Conservation (phyloP, 768 basidiomycete species). For the Ramaria rubella region DNA sequence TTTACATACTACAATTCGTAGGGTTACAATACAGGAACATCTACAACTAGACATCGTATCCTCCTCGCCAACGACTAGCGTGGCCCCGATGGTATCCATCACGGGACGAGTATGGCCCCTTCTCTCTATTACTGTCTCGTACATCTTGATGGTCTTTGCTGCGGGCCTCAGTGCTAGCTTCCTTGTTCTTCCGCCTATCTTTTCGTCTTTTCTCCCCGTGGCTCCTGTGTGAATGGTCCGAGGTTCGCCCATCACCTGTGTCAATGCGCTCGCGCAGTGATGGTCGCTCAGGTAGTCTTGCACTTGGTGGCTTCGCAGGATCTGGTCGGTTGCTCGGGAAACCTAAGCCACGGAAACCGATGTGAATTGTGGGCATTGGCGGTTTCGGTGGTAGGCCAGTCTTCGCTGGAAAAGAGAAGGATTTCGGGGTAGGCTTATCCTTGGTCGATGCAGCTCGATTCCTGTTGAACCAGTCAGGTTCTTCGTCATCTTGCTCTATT, state of each 20-base stretch:
- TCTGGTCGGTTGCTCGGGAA: neutral
- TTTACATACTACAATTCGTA: neutral
- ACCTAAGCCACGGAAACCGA: conserved; percentile 10
- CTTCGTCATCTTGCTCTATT: conserved; percentile 42
- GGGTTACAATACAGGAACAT: neutral
- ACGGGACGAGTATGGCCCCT: conserved; percentile 8
- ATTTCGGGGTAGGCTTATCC: conserved; percentile 22
- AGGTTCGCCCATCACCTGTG: conserved; percentile 14
- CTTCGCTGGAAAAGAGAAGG: conserved; percentile 20
- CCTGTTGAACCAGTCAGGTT: conserved; percentile 53
- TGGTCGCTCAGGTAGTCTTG: neutral
- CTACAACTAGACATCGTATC: conserved; percentile 1
- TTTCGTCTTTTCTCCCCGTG: neutral
- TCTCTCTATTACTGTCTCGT: conserved; percentile 8
- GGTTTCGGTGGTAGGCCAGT: conserved; percentile 12
- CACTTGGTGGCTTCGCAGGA: neutral
- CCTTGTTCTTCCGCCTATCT: neutral
- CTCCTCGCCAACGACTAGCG: conserved; percentile 8
- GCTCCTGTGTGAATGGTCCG: conserved; percentile 9
- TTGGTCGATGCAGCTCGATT: conserved; percentile 9
- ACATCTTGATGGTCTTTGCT: conserved; percentile 17
- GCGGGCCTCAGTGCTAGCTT: conserved; percentile 16
- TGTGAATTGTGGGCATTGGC: neutral
- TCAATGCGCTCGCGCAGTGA: conserved; percentile 7
- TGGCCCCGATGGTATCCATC: neutral